A percentile compares a stretch with the other conserved stretches of the same genome.
phyloP scores from a whole-genome alignment of 1,139 yeast genomes.

The Meyerozyma carpophila region DNA sequence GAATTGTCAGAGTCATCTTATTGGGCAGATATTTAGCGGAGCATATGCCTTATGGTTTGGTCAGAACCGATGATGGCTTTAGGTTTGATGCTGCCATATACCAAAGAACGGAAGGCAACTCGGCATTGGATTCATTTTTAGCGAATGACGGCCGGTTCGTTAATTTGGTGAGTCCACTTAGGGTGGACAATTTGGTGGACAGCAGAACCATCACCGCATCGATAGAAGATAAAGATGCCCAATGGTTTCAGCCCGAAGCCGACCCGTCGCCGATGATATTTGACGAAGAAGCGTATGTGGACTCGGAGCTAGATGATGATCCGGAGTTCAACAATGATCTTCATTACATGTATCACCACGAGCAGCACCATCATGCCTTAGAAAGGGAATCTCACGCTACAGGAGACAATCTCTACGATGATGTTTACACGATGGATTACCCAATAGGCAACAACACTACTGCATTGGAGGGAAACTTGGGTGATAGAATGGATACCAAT shows the following conservation, averaged over 20 bases:
- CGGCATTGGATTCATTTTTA: constrained; percentile 24
- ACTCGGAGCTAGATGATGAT: constrained; percentile 17
- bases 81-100: constrained; percentile 30
- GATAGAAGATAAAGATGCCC: constrained; percentile 13
- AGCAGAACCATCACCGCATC: constrained; percentile 3
- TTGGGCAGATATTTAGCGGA: constrained; percentile 49
- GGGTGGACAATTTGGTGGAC: constrained; percentile 6
- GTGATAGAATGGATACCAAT: constrained; percentile 48
- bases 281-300: constrained; percentile 6
- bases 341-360: constrained; percentile 14
- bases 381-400: constrained; percentile 3
- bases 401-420: constrained; percentile 20
- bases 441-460: neutral
- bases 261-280: constrained; percentile 2
- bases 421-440: constrained; percentile 9
- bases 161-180: constrained; percentile 24
- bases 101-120: constrained; percentile 18
- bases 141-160: constrained; percentile 40
- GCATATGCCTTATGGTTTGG: constrained; percentile 48
- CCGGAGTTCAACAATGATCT: constrained; percentile 8
- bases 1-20: constrained; percentile 47
- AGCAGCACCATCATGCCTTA: constrained; percentile 13
- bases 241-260: constrained; percentile 15
- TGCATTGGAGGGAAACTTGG: constrained; percentile 35
- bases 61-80: constrained; percentile 40